Conservation (phyloP, 1,284 basidiomycete species). For the Tetrapyrgos nigripes region DNA sequence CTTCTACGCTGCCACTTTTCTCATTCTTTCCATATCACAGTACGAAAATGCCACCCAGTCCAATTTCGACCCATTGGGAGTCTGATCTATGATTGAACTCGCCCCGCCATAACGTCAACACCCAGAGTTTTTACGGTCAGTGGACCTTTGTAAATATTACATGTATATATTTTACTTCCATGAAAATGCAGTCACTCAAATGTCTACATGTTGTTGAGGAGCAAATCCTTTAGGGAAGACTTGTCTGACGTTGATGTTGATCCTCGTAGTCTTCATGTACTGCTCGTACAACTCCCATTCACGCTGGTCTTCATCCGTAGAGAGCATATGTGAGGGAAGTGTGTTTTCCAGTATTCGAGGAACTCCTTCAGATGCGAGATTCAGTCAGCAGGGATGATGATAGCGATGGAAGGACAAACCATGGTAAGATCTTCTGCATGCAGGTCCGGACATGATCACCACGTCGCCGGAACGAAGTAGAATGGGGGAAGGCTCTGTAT, state of each 20-base stretch:
- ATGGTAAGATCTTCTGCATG: conserved; percentile 85
- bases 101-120: too few species aligned
- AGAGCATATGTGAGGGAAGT: conserved; percentile 66
- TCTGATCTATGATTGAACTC: neutral
- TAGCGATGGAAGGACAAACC: conserved; percentile 48
- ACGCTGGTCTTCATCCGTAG: conserved; percentile 31
- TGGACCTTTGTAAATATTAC: neutral
- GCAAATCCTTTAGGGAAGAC: conserved; percentile 80
- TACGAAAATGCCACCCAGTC: neutral
- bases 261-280: conserved; percentile 72
- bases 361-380: conserved; percentile 59
- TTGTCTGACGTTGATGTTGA: conserved; percentile 92
- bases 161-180: neutral
- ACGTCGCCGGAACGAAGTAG: conserved; percentile 88
- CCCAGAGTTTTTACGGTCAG: too few species aligned
- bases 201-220: conserved; percentile 30
- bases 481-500: conserved; percentile 78
- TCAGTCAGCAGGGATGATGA: neutral
- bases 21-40: conserved; percentile 2
- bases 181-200: neutral
- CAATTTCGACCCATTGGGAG: conserved; percentile 6
- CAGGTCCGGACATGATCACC: conserved; percentile 90
- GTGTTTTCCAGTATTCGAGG: conserved; percentile 86
- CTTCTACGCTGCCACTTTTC: neutral
- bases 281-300: conserved; percentile 66